Base-by-base conservation (phyloP, 177 flowering plant genomes). In the Telopea speciosissima region DNA sequence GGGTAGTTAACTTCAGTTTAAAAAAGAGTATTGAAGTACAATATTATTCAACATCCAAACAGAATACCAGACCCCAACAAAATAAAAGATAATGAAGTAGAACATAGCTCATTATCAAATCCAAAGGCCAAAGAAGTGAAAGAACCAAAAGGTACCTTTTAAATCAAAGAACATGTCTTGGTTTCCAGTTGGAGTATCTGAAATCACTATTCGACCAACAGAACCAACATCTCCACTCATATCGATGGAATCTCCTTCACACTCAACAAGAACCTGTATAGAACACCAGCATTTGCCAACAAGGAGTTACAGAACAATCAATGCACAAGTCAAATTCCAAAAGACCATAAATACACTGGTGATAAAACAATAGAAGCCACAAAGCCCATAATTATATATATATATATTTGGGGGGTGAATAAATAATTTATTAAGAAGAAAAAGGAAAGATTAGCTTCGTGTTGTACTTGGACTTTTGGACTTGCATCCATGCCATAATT, bases 171-270 rank as follows among this genome's bases (percentile, higher is more conserved):
- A 80, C 91, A 93, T 82, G 62, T 95, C 97, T 66, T 77, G 76
- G 65, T 81, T 79, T 75, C 81, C 83, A 21, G 86, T 76, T 52
- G 85, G 75, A 28, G 77, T 68, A 77, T 87, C 88, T 70, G 96
- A 79, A 77, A 95, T 79, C 36, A 90, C 77, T 67, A 93, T 64
- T 59, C 99, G 82, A 52, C 99, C 97, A 67, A 95, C 99, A 74
- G 94, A 83, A 73, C 99, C 99, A 78, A 93, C 80, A 78, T 95
- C 99, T 61, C 99, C 99, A 80, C 97, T 91, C 86, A 95, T 80
- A 81, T 95, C 99, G 68, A 95, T 85, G 70, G 99, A 87, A 24
- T 91, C 93, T 70, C 94, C 99, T 79, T 91, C 97, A 83, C 97
- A 92, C 78, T 95, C 99, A 81, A 93, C 86, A 79, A 95, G 96